Base-by-base conservation (phyloP, 352 stramenopile species). In the Hyaloperonospora arabidopsidis region DNA sequence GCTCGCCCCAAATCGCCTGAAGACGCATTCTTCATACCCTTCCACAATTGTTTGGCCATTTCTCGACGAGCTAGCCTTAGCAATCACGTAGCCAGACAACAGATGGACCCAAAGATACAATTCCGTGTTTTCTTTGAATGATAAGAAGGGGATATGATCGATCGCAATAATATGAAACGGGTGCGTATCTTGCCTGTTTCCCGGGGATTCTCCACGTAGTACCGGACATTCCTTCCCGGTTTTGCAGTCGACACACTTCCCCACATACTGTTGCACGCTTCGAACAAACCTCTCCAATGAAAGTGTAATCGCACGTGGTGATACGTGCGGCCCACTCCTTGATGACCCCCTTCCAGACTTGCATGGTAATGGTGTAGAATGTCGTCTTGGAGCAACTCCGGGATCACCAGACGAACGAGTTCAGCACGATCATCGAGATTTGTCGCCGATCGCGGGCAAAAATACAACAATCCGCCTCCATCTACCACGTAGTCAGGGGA, bases 21-120 rank as follows among this genome's bases (percentile, higher is more conserved):
- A 59, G 0, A 71, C 54, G n/a, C 48, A 54, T 1, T 54, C 23
- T 22, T 66, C 46, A 21, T 75, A 70, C 2, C 17, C 13, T 13
- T 45, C 38, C 1, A n/a, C 17, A 2, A 45, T 45, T n/a, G 38
- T 23, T 18, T 45, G 38, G 3, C 3, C n/a, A 4, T 15, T 45
- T 23, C 38, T 23, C 35, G 35, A 61, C 40, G 3, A 19, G 29
- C 36, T 56, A 0, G 54, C 40, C 17, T 48, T 61, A 1, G 35
- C 47, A 2, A 52, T 34, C 25, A 29, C 25, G 25, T n/a, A 29
- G 3, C 25, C 25, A 8, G 25, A 29, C 3, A 29, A 29, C 25
- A 53, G 12, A 10, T 53, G 21, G 3, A 49, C 44, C 35, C 32
- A 59, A 1, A 59, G 28, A 1, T 57, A 15, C 0, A 61, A 12